Base-by-base conservation (phyloP, 169 alveolate genomes). In the Cryptosporidium ryanae region DNA sequence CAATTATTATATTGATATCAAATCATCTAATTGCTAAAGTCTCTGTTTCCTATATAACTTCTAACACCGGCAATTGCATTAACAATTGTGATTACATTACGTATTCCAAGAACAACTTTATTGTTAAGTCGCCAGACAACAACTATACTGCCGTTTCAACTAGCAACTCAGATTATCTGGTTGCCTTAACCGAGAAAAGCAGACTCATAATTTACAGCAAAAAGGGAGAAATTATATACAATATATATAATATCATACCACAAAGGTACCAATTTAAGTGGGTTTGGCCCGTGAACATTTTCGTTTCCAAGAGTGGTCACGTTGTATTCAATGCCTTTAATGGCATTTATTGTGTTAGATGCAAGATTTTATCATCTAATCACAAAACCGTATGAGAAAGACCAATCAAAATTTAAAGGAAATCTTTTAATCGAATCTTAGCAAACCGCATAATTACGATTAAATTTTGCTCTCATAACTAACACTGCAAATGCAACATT, bases 241-340 rank as follows among this genome's bases (percentile, higher is more conserved):
- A 64, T n/a, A 55, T 76, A 13, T 38, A 17, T 2, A 55, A 44
- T 43, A 34, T 32, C 25, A 61, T 61, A 23, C 87, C 87, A 17
- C 29, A 61, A 38, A 76, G 59, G 46, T 61, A 10, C 64, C 38
- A 61, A 25, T 38, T 57, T 76, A 55, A 48, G 25, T 76, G 87
- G 87, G 87, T 76, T 59, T 76, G 87, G 87, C 87, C 87, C 38
- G 49, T 18, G 49, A 54, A 76, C 46, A 38, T 76, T 38, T 38
- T 59, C 13, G 32, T 76, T 7, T 34, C 25, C 21, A 44, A 43
- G 8, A 76, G 46, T 29, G 87, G 87, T 15, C 38, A 10, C 34
- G 27, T 76, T 13, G 1, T 76, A 1, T 59, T 76, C n/a, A 55
- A 67, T 32, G 63, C 76, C 18, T 55, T 34, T 15, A 59, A 61